Percentiles rank a stretch among this genome's conserved stretches.
These are phyloP conservation scores for Piromyces sp. DNA, from an alignment of 192 early-diverging fungal genomes.

Conservation along the genomic window DNA sequence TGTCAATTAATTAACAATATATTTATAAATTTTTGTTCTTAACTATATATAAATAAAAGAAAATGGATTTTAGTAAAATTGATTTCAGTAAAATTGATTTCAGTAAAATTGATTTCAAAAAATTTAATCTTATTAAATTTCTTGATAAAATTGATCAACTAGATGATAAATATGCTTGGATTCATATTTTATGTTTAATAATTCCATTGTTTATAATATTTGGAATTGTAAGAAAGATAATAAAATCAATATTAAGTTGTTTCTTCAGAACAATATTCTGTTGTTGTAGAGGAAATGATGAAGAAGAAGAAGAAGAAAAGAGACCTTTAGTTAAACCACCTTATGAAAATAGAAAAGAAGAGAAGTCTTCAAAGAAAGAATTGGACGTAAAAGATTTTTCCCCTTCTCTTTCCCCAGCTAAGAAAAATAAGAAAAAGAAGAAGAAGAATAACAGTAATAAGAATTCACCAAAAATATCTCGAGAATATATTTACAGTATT, in stretches of 20 bases:
- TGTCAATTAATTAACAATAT: too few species aligned
- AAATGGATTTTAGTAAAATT: background rate
- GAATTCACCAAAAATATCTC: background rate
- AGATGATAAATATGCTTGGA: background rate
- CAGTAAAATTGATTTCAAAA: background rate
- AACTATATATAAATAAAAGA: too few species aligned
- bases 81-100: background rate
- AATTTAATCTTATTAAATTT: background rate
- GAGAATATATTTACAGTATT: background rate
- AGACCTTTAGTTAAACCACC: background rate
- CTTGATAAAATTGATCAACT: background rate
- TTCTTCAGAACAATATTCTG: background rate
- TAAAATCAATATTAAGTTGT: background rate
- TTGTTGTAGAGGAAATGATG: background rate
- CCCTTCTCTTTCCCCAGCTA: background rate
- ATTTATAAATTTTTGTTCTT: too few species aligned
- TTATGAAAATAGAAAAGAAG: background rate
- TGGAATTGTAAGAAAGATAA: background rate
- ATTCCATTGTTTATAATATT: background rate
- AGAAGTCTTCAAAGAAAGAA: background rate
- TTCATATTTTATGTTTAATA: background rate
- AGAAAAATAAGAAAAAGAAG: background rate
- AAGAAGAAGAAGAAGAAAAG: background rate
- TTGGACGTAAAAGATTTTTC: background rate
- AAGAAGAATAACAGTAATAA: background rate